phyloP scores from a whole-genome alignment of 345 rosid species.

The Trapa incisa region DNA sequence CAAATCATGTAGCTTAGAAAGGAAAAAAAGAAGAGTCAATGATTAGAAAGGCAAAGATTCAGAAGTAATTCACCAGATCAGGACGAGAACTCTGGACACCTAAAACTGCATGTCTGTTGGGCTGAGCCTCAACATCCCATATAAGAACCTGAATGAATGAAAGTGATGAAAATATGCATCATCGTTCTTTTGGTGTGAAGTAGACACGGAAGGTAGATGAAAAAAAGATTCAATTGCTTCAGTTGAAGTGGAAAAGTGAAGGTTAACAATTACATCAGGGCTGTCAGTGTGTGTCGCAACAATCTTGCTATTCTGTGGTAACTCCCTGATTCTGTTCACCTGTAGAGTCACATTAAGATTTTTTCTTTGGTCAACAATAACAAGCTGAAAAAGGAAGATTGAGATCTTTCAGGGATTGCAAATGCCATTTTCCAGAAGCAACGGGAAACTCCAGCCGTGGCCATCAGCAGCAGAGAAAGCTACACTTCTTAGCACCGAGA shows the following conservation, averaged over 20 bases:
- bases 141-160: slow-evolving; percentile 33
- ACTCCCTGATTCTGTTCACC: slow-evolving; percentile 68
- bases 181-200: neutral
- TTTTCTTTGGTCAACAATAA: neutral
- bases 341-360: slow-evolving; percentile 11
- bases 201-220: neutral
- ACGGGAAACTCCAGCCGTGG: too few relatives aligned
- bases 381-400: neutral
- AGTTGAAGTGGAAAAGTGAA: neutral
- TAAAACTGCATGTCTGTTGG: slow-evolving; percentile 41
- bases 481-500: too few relatives aligned
- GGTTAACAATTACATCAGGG: slow-evolving; percentile 36
- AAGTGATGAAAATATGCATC: neutral
- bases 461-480: neutral
- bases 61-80: slow-evolving; percentile 31
- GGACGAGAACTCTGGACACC: slow-evolving; percentile 43
- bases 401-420: neutral
- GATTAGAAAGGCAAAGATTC: neutral
- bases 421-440: neutral
- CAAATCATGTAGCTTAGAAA: neutral
- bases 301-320: slow-evolving; percentile 53
- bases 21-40: neutral
- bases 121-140: slow-evolving; percentile 61
- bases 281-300: slow-evolving; percentile 62
- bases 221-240: neutral